Conservation (phyloP, 2,329 filamentous ascomycete species). For the Diaporthe citrichinensis region DNA sequence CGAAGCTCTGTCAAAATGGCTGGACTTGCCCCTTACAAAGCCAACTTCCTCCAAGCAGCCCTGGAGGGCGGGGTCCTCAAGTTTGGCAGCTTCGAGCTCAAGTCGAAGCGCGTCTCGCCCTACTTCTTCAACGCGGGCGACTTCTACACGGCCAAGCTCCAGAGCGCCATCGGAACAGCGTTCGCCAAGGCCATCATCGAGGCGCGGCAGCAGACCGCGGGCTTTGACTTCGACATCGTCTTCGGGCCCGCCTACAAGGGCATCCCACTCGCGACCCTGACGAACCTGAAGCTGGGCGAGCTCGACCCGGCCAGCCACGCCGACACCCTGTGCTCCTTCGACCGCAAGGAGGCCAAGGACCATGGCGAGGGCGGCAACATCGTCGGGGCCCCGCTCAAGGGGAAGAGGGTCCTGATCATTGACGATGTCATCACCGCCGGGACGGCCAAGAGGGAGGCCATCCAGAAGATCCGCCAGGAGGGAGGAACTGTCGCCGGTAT, state of each 20-base stretch:
- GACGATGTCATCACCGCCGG: conserved; percentile 98
- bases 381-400: conserved; percentile 87
- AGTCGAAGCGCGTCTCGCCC: conserved; percentile 90
- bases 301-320: conserved; percentile 77
- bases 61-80: conserved; percentile 79
- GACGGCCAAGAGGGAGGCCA: conserved; percentile 92
- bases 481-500: conserved; percentile 90
- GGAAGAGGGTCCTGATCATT: conserved; percentile 88
- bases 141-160: conserved; percentile 85
- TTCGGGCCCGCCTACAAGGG: conserved; percentile 98
- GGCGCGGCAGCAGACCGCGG: conserved; percentile 54
- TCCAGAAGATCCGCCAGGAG: conserved; percentile 87
- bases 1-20: conserved; percentile 35
- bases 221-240: conserved; percentile 81
- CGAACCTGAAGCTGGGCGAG: conserved; percentile 81
- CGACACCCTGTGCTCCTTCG: conserved; percentile 86
- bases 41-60: conserved; percentile 78
- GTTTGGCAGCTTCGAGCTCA: conserved; percentile 89
- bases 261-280: conserved; percentile 87
- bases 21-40: conserved; percentile 75
- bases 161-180: conserved; percentile 82
- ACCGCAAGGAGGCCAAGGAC: conserved; percentile 96
- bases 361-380: conserved; percentile 96
- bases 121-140: conserved; percentile 99
- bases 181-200: conserved; percentile 79